Conservation (phyloP, 257 asterid genomes). For the Marsdenia floribunda region DNA sequence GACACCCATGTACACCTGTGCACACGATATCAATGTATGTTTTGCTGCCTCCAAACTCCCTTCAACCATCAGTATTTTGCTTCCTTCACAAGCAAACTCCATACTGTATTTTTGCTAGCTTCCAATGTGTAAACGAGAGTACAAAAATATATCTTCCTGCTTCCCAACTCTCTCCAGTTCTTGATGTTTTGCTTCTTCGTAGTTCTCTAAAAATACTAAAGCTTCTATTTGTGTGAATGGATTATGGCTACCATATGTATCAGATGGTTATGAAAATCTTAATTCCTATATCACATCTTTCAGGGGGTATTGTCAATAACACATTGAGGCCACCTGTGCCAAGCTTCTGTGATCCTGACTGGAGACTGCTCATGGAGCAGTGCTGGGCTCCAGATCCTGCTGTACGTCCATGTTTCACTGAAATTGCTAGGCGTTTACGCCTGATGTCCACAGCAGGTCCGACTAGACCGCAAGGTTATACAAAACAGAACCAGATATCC, state of each 20-base stretch:
- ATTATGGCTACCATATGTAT: background rate
- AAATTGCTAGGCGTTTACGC: constrained; percentile 76
- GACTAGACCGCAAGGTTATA: constrained; percentile 36
- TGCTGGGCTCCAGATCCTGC: constrained; percentile 95
- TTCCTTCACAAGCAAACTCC: background rate
- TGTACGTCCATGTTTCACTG: constrained; percentile 73
- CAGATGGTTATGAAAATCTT: background rate
- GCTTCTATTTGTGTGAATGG: background rate
- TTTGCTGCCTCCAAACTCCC: background rate
- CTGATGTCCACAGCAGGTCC: constrained; percentile 52
- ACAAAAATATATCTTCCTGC: background rate
- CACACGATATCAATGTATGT: no score
- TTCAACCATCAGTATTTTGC: background rate
- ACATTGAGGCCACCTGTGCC: constrained; percentile 78
- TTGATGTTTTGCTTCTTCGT: background rate
- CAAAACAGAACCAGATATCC: constrained; percentile 37
- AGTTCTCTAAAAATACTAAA: background rate
- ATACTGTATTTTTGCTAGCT: background rate
- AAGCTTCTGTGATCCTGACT: constrained; percentile 65
- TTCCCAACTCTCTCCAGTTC: background rate
- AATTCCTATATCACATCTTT: constrained; percentile 3
- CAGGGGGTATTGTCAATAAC: constrained; percentile 90
- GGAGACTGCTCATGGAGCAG: constrained; percentile 87
- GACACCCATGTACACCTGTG: no score
- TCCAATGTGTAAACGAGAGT: background rate